Evolutionary conservation across 83 land plant species (phyloP), one percentile per base, ranked within the genome.

Genomic region (Picea abies): DNA sequence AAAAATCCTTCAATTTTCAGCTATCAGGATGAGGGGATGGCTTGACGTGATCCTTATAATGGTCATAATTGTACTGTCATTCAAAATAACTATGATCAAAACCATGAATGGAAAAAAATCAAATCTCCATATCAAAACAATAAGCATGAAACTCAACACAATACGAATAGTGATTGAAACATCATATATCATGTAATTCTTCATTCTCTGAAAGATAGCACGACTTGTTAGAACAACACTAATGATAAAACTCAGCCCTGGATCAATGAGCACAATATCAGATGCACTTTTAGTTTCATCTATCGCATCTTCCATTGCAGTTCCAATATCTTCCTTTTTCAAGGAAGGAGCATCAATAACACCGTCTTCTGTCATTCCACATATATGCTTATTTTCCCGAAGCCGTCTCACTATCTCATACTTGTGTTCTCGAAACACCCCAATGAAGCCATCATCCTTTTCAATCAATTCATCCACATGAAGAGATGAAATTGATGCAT

Each of bases 391-490:
- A 86, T 84, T 89, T 14, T 86, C 82, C 47, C 86, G 29, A 29
- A 29, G 29, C 29, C 0, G 0, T 29, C 29, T 29, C 29, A 29
- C 29, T 29, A 29, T 29, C 29, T 29, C 29, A 29, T 29, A 29
- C 29, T 29, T 29, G 29, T 29, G 29, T 29, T 29, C 29, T 29
- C 29, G 29, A 29, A 29, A 29, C 29, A 29, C 29, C 29, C 29
- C 29, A 29, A 29, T 0, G 29, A 29, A 29, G 29, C 29, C 91
- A 63, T 89, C 91, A 64, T 90, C 91, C 26, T 89, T 87, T 83
- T 89, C 91, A 60, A 89, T 89, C 19, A 89, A 85, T 68, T 89
- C 91, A 80, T 89, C 91, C n/a, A 90, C 79, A 44, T 87, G 83
- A 12, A 88, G 61, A 32, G 82, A 82, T 44, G 85, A 83, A 78